A percentile compares a stretch with the other conserved stretches of the same genome.
Conservation (phyloP, 805 yeast species). For the Wickerhamiella dianesei region DNA sequence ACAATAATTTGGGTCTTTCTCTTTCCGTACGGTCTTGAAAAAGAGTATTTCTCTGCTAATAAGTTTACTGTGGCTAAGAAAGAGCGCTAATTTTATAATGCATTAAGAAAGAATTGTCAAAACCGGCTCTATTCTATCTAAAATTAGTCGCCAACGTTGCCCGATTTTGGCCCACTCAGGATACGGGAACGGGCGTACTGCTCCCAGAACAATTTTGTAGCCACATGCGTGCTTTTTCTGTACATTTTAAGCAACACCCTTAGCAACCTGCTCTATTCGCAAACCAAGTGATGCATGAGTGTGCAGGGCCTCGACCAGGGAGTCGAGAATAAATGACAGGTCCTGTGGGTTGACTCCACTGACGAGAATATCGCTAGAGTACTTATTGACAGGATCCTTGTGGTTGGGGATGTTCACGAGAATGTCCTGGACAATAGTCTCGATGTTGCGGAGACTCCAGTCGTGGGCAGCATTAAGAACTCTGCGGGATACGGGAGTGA, state of each 20-base stretch:
- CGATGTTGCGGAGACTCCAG: constrained; percentile 24
- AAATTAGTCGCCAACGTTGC: too few species aligned
- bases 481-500: constrained; percentile 20
- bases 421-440: constrained; percentile 22
- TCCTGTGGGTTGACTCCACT: constrained; percentile 19
- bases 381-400: constrained; percentile 18
- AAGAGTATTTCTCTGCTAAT: too few species aligned
- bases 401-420: constrained; percentile 19
- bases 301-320: constrained; percentile 19
- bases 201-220: background rate
- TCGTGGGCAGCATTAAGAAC: constrained; percentile 25
- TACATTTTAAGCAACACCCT: constrained; percentile 21
- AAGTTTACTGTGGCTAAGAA: too few species aligned
- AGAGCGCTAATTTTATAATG: too few species aligned
- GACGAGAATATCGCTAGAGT: constrained; percentile 17
- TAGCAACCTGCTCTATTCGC: constrained; percentile 24
- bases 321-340: constrained; percentile 15
- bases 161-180: too few species aligned
- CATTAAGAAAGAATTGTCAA: too few species aligned
- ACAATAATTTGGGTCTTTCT: too few species aligned
- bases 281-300: constrained; percentile 19
- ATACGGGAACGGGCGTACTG: too few species aligned
- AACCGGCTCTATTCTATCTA: too few species aligned
- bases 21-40: too few species aligned
- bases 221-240: background rate